A percentile compares a stretch with the other conserved stretches of the same genome.
phyloP scores from a whole-genome alignment of 768 basidiomycete genomes.

The Tulasnella sp. region DNA sequence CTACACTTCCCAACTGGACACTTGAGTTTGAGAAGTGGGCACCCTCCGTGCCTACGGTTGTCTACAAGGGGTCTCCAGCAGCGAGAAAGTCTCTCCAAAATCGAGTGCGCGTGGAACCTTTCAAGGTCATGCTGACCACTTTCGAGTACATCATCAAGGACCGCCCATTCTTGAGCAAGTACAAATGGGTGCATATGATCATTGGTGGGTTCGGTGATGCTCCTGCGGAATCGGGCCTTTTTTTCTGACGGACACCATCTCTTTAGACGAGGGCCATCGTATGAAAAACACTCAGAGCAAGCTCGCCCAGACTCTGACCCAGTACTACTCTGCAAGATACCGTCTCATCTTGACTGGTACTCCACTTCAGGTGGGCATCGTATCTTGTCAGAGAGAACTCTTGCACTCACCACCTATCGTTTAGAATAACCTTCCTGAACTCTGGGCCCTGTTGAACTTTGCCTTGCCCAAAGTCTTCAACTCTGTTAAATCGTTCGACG shows the following conservation, averaged over 20 bases:
- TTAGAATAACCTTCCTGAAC: slow-evolving; percentile 84
- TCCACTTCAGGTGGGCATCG: slow-evolving; percentile 52
- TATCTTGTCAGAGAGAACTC: slow-evolving; percentile 19
- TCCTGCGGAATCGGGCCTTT: background rate
- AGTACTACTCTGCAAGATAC: slow-evolving; percentile 86
- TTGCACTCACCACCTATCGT: slow-evolving; percentile 19
- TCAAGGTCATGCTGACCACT: slow-evolving; percentile 89
- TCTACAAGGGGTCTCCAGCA: slow-evolving; percentile 87
- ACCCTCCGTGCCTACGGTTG: slow-evolving; percentile 64
- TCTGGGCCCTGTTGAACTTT: slow-evolving; percentile 94
- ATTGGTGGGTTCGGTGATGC: slow-evolving; percentile 48
- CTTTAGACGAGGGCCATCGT: slow-evolving; percentile 84
- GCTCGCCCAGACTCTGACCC: slow-evolving; percentile 79
- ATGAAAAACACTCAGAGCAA: slow-evolving; percentile 96
- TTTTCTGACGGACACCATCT: background rate
- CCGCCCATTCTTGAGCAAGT: slow-evolving; percentile 77
- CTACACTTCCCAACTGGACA: slow-evolving; percentile 96
- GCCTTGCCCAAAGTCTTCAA: slow-evolving; percentile 94
- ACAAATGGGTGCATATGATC: slow-evolving; percentile 97
- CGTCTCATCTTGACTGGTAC: slow-evolving; percentile 94
- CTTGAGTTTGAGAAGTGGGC: slow-evolving; percentile 98
- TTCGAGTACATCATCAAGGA: slow-evolving; percentile 99
- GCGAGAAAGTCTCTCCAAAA: slow-evolving; percentile 71
- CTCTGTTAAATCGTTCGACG: slow-evolving; percentile 97
- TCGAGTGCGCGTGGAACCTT: slow-evolving; percentile 70